Evolutionary conservation across 768 basidiomycete genomes (phyloP), one percentile per base, ranked within the genome.

Genomic region (Russula abietina): DNA sequence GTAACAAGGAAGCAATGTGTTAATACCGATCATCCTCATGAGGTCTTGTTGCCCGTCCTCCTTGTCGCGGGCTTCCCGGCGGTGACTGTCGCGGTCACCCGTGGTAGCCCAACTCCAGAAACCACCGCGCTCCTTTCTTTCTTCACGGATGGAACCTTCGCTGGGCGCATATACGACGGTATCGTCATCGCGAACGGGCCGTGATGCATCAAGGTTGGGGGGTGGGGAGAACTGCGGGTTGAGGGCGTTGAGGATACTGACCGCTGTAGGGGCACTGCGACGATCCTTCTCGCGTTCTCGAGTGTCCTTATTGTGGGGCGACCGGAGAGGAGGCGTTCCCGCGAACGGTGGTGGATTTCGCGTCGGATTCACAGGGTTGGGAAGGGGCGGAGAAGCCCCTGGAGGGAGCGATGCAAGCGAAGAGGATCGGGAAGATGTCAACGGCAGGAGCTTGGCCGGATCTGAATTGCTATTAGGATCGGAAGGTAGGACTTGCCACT

Each of bases 21-120:
- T 33, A 74, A 61, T 67, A 87, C 87, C 87, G 64, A 89, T 89
- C 86, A 87, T 85, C 59, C 83, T 78, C 19, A 84, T 87, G 17
- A 89, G 73, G 63, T 86, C 79, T 16, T 76, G 75, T 9, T 73
- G 69, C 4, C 78, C 83, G 45, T 77, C 78, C 43, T 71, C 74
- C 64, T 70, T 64, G 9, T 79, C 76, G 24, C 71, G 68, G 49
- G 79, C 75, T 26, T 72, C 74, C 11, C 74, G 75, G 19, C 70
- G 71, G 24, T 78, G 76, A 64, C 70, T 77, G 4, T 81, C 82
- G 28, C 69, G 72, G 33, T 74, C 73, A 30, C 59, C 70, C 39
- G 52, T 14, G 57, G 52, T 64, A 3, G 67, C 63, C 54, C 74
- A 71, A 11, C 75, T 78, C 85, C 85, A 85, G 66, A 86, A 85